Evolutionary conservation across 2,329 filamentous ascomycete species (phyloP), one percentile per base, ranked within the genome.

Genomic region (Microdochium paspali): DNA sequence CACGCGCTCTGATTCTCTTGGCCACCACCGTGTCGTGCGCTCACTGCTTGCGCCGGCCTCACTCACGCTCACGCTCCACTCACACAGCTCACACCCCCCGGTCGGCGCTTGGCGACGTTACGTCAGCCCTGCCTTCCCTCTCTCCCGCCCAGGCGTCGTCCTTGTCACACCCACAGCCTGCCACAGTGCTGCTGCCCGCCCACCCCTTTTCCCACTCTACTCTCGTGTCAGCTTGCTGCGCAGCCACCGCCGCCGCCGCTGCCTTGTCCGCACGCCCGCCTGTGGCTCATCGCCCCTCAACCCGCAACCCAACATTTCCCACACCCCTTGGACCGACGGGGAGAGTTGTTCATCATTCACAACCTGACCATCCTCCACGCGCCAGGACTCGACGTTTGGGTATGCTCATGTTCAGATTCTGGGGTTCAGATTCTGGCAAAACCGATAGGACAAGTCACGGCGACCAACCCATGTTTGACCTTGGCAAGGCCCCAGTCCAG

Each of bases 391-490:
- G 54, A 53, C 50, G 55, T 47, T 55, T 57, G 58, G 63, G 64
- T 63, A 67, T 70, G 66, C 70, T 70, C 66, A 82, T 82, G 78
- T 81, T 82, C 66, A 72, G 75, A 56, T 77, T 81, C 60, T 82
- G 77, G 76, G 68, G 71, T 59, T 71, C 74, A 58, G 79, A 80
- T 58, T 66, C 73, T 54, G 71, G 72, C 72, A 74, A 72, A 72
- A 74, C 71, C 67, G 76, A 80, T 49, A 72, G 70, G 64, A 64
- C 68, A 53, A 61, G 70, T 58, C 65, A 70, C 55, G 61, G 64
- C 54, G 66, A 66, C 51, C 61, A 66, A 54, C 66, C 68, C 53
- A 71, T 68, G 58, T 58, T 62, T 49, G 55, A 61, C 51, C 62
- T 60, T 52, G 54, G 55, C 47, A 62, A 61, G 54, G 12, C 35